Conservation (phyloP, 495 filamentous ascomycete species). For the Neohortaea acidophila region DNA sequence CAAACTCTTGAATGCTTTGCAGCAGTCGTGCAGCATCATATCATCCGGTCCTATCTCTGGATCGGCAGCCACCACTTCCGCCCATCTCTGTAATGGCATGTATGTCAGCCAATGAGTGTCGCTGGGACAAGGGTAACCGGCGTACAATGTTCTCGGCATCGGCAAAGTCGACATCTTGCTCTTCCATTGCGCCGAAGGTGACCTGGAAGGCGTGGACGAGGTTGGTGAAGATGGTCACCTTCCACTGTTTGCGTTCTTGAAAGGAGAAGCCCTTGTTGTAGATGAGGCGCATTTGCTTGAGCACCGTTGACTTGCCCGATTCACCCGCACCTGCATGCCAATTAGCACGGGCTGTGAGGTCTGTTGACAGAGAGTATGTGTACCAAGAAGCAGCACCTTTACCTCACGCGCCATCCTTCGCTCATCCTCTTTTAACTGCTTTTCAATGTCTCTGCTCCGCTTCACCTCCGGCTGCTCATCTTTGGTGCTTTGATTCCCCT, state of each 20-base stretch:
- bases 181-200: slow-evolving; percentile 85
- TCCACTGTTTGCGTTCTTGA: slow-evolving; percentile 80
- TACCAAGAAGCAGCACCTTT: slow-evolving; percentile 33
- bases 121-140: too few species aligned
- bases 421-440: slow-evolving; percentile 30
- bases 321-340: slow-evolving; percentile 71
- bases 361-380: background rate
- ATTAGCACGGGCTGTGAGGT: slow-evolving; percentile 4
- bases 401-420: slow-evolving; percentile 31
- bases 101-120: slow-evolving; percentile 7
- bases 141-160: slow-evolving; percentile 61
- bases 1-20: slow-evolving; percentile 62
- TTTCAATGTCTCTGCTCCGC: slow-evolving; percentile 33
- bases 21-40: slow-evolving; percentile 49
- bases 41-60: slow-evolving; percentile 26
- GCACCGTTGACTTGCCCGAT: slow-evolving; percentile 92
- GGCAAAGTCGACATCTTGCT: slow-evolving; percentile 68
- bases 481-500: slow-evolving; percentile 8
- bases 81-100: slow-evolving; percentile 16
- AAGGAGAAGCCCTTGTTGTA: slow-evolving; percentile 85
- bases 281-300: slow-evolving; percentile 99
- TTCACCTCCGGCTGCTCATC: slow-evolving; percentile 25
- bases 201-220: slow-evolving; percentile 34
- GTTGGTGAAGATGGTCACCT: slow-evolving; percentile 68
- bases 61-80: slow-evolving; percentile 29